Evolutionary conservation across 495 filamentous ascomycete genomes (phyloP).

Genomic region (Podospora pseudoanserina): DNA sequence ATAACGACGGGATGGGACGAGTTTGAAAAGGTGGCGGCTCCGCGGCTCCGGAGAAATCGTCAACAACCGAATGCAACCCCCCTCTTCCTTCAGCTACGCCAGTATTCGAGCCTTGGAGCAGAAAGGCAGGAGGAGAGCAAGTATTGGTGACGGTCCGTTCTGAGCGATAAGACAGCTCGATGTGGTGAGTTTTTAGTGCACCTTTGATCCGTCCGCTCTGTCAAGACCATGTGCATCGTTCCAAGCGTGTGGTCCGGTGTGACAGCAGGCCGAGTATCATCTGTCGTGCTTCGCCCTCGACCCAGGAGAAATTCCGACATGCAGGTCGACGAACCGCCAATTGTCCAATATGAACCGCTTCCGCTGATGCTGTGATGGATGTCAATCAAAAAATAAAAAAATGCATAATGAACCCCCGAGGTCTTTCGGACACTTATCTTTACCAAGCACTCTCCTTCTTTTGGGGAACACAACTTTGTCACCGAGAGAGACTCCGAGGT

Average conservation of each 20-base stretch:
- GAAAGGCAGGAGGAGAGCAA: background rate
- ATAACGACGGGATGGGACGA: background rate
- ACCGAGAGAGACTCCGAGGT: background rate
- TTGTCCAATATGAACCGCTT: background rate
- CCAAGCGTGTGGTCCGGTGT: background rate
- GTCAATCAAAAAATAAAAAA: background rate
- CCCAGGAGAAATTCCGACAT: background rate
- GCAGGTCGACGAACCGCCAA: background rate
- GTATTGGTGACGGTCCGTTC: background rate
- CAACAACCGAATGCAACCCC: slow-evolving; percentile 11
- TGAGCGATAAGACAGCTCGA: background rate
- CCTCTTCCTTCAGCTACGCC: slow-evolving; percentile 1
- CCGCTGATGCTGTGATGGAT: background rate
- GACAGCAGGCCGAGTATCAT: background rate
- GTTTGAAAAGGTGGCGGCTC: background rate
- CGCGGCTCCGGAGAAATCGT: background rate
- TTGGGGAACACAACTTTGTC: background rate
- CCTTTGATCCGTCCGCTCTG: background rate
- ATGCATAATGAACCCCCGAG: background rate
- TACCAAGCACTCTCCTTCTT: background rate
- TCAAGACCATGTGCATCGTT: background rate
- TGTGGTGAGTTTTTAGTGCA: background rate
- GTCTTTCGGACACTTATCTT: slow-evolving; percentile 2
- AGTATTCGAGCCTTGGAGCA: background rate
- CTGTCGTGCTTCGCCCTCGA: background rate